Evolutionary conservation across 2,329 filamentous ascomycete species (phyloP), one percentile per base, ranked within the genome.

Genomic region (Cercospora citrullina): DNA sequence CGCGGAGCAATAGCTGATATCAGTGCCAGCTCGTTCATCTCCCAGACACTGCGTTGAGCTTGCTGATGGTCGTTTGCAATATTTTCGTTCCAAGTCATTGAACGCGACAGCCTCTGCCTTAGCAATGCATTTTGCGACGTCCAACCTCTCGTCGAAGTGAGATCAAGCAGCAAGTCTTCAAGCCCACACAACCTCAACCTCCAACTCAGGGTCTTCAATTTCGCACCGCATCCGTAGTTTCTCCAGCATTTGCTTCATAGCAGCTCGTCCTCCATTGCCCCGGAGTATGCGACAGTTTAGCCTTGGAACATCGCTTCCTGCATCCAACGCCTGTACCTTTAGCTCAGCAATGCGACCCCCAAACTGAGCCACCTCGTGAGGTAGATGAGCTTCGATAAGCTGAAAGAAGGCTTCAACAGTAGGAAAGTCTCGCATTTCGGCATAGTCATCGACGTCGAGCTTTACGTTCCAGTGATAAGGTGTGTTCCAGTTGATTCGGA

Each of bases 141-240:
- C n/a, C n/a, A n/a, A n/a, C n/a, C n/a, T n/a, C n/a, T n/a, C 12
- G 28, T 18, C 21, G n/a, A n/a, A 36, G n/a, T 31, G 4, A 45
- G 33, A 33, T 21, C 7, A 6, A n/a, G 2, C 45, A 63, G 28
- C 16, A 33, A 12, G n/a, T 5, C 9, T 36, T 53, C 59, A 63
- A n/a, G 36, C 64, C 64, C 64, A 66, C n/a, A n/a, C 60, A 12
- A 63, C 59, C 33, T 48, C 45, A 23, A 66, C 53, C 26, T 63
- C 62, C 64, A 66, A n/a, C 33, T 63, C 60, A 33, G 60, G 55
- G 7, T 66, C 64, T n/a, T 30, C 45, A 23, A 30, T 16, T 28
- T 66, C 18, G 31, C 64, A 66, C 26, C 58, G 64, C 53, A 16
- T 30, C 48, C 30, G 26, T 21, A 66, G 30, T 30, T 58, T 62